Evolutionary conservation across 1,139 yeast genomes (phyloP), one percentile per base, ranked within the genome.

Genomic region (Pichia inconspicua): DNA sequence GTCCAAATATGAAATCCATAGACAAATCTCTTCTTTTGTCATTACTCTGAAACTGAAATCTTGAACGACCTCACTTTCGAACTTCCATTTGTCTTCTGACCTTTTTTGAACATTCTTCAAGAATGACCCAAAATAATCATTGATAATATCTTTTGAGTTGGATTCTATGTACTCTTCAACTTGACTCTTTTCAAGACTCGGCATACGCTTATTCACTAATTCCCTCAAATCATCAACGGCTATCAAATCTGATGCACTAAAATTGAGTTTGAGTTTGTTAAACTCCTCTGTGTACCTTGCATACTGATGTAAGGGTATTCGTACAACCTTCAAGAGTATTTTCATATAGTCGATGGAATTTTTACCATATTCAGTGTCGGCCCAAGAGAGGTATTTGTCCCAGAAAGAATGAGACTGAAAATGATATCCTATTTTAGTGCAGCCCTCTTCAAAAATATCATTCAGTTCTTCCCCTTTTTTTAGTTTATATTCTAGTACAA

Each of bases 241-340:
- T 2, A 76, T 49, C 3, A 77, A 51, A 12, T 70, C 72, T 0
- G 61, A 55, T 0, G 70, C 51, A 1, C 64, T 56, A 47, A 68
- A 73, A 25, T 65, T 61, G 44, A 71, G 67, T 41, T 66, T 66
- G 12, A 78, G 61, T 27, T 73, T 74, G 32, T 67, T 61, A 53
- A 78, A 80, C 34, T 71, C 70, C 44, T 74, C 74, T 56, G 74
- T 80, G 60, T 80, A 84, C 54, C 72, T 77, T 0, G 90, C 78
- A 60, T 84, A 84, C 56, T 82, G 86, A 63, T 84, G 84, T 34
- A 83, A 64, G 0, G 94, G 92, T 2, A 82, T 66, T 17, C 59
- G 61, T 8, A 78, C 66, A 10, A 81, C 66, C 45, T 67, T 66
- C 38, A 71, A 56, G 52, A 79, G 72, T 2, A 78, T 58, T 7